Conservation (phyloP, 2,329 filamentous ascomycete genomes). For the Plenodomus biglobosus region DNA sequence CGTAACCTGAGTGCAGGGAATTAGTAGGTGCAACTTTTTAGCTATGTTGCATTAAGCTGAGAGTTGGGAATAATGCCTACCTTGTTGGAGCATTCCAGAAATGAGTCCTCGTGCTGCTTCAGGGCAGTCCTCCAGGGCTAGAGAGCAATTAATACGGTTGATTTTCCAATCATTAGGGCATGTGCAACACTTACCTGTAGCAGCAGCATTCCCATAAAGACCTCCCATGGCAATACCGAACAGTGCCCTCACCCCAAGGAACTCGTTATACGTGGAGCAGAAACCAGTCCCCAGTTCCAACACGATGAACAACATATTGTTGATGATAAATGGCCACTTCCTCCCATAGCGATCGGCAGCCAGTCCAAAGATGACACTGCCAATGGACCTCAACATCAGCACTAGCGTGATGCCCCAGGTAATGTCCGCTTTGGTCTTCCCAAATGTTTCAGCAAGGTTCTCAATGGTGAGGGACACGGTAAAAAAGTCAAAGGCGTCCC, state of each 20-base stretch:
- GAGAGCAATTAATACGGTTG: not conserved
- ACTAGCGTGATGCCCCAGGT: slow-evolving; percentile 57
- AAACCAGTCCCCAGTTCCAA: slow-evolving; percentile 64
- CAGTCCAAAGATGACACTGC: slow-evolving; percentile 59
- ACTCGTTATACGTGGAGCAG: slow-evolving; percentile 59
- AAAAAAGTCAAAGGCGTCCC: slow-evolving; percentile 62
- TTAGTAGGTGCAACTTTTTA: not conserved
- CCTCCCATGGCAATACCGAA: slow-evolving; percentile 68
- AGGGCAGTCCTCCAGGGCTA: slow-evolving; percentile 63
- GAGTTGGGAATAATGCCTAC: not conserved
- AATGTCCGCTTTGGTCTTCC: slow-evolving; percentile 58
- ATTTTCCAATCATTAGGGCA: fast-evolving
- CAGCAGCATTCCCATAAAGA: slow-evolving; percentile 62
- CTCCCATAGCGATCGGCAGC: slow-evolving; percentile 57
- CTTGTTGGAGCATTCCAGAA: slow-evolving; percentile 64
- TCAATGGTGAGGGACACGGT: slow-evolving; percentile 60
- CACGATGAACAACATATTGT: slow-evolving; percentile 63
- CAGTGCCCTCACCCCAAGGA: slow-evolving; percentile 60
- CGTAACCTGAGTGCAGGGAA: slow-evolving; percentile 48
- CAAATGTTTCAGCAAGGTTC: slow-evolving; percentile 57
- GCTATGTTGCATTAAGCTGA: too few relatives aligned
- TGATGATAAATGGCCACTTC: slow-evolving; percentile 61
- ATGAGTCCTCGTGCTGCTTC: slow-evolving; percentile 60
- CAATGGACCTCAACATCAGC: slow-evolving; percentile 63
- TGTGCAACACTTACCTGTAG: slow-evolving; percentile 47